Evolutionary conservation across 495 filamentous ascomycete genomes (phyloP), one percentile per base, ranked within the genome.

Genomic region (Amphirosellinia nigrospora): DNA sequence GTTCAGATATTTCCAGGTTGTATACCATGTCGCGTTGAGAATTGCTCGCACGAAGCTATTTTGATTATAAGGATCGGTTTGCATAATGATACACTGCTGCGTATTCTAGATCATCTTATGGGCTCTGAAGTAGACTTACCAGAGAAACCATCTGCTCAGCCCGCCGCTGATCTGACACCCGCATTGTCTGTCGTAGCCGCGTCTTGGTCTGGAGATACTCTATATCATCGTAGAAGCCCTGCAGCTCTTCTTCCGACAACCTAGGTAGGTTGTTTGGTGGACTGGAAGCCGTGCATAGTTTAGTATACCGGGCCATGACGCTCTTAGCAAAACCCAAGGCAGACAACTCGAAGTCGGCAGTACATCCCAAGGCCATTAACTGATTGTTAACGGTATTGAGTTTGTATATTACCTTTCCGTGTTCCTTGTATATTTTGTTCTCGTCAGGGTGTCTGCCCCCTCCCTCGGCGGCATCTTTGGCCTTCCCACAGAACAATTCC

Each of bases 121-220:
- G 38, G 38, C 13, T 10, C 38, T 41, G 38, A 41, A 41, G 11
- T 41, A 41, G 38, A 41, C 38, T 41, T 41, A 41, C 38, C 11
- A 50, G 46, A 50, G 46, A n/a, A 50, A 50, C 46, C 46, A 50
- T 50, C 16, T 50, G 46, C 46, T n/a, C 11, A 50, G 46, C 46
- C 46, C 46, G 46, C 21, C 23, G 46, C 46, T 50, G 46, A 50
- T 2, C 46, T 15, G 46, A 50, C 46, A 11, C 46, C 19, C 46
- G 46, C 21, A 50, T 50, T 2, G 46, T 50, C 46, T 50, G 46
- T 50, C 46, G 16, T 19, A n/a, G 21, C 46, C 46, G 46, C 46
- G 46, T 50, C 46, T 15, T 8, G 46, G 46, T 50, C 46, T 50
- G 16, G 19, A 50, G 13, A 50, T 15, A 50, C 46, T 50, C 46